phyloP scores from a whole-genome alignment of 192 early-diverging fungal species.

The Phlyctochytrium arcticum region DNA sequence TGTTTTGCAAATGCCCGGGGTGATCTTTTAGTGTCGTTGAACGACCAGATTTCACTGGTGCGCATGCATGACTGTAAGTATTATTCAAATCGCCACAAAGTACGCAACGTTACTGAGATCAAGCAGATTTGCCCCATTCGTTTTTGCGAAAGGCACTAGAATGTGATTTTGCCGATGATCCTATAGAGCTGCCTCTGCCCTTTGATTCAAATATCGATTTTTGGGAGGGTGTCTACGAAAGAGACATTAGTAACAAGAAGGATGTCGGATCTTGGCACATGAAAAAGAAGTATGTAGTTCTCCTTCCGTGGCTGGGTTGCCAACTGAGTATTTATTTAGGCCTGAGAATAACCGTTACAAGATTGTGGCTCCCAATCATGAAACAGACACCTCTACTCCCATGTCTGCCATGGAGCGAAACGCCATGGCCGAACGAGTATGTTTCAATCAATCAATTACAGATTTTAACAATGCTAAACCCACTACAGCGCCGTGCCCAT shows the following conservation, averaged over 20 bases:
- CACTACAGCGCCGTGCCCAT: constrained; percentile 29
- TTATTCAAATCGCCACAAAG: background rate
- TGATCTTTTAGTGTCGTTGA: constrained; percentile 41
- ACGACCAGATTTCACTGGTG: constrained; percentile 43
- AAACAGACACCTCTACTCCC: no score
- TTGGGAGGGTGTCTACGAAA: constrained; percentile 38
- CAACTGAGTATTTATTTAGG: no score
- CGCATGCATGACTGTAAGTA: constrained; percentile 43
- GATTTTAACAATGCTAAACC: no score
- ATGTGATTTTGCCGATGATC: constrained; percentile 27
- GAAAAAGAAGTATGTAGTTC: background rate
- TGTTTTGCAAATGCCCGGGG: constrained; percentile 41
- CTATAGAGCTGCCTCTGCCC: constrained; percentile 17
- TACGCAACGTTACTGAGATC: background rate
- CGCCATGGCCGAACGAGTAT: background rate
- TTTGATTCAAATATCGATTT: constrained; percentile 46
- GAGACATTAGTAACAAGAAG: constrained; percentile 19
- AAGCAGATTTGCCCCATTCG: constrained; percentile 11
- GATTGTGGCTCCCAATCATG: background rate
- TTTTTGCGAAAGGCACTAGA: constrained; percentile 2
- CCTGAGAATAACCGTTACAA: background rate
- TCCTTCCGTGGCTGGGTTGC: constrained; percentile 1
- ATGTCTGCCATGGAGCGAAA: background rate
- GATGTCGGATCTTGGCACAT: constrained; percentile 12
- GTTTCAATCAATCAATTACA: background rate